phyloP scores from a whole-genome alignment of 2,329 filamentous ascomycete species.

The Graphiopsis chlorocephala region DNA sequence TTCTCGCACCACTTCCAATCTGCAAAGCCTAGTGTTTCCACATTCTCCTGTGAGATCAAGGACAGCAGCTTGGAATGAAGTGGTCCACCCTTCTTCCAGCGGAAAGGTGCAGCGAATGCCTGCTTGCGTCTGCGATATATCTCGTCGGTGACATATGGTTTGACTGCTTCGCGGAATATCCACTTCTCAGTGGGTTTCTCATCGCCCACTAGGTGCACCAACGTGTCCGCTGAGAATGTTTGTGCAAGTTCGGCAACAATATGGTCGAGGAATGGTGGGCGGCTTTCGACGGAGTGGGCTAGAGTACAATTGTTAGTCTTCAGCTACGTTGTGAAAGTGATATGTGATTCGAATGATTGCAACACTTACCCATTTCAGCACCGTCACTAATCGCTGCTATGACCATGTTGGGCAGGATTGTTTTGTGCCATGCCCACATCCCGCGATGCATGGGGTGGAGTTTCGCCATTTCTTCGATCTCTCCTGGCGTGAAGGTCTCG shows the following conservation, averaged over 20 bases:
- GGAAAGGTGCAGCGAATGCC: constrained; percentile 25
- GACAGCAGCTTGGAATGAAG: constrained; percentile 20
- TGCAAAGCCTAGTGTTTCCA: background rate
- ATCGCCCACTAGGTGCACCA: background rate
- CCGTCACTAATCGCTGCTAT: no score
- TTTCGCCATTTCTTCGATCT: no score
- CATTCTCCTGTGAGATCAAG: constrained; percentile 20
- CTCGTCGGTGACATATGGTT: constrained; percentile 27
- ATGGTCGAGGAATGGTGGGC: background rate
- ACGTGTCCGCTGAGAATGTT: background rate
- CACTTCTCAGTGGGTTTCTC: constrained; percentile 22
- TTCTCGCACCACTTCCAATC: background rate
- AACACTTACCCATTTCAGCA: no score
- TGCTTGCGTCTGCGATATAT: constrained; percentile 27
- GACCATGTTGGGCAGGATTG: no score
- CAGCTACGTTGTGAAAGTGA: background rate
- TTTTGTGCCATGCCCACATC: no score
- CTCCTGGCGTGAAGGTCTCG: no score
- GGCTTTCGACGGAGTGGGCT: background rate
- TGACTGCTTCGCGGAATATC: constrained; percentile 27
- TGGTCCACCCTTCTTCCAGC: constrained; percentile 20
- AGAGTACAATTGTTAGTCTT: no score
- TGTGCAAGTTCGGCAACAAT: background rate
- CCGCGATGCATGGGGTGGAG: no score
- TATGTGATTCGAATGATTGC: no score